phyloP scores from a whole-genome alignment of 2,329 filamentous ascomycete genomes.

The Talaromyces sp. region DNA sequence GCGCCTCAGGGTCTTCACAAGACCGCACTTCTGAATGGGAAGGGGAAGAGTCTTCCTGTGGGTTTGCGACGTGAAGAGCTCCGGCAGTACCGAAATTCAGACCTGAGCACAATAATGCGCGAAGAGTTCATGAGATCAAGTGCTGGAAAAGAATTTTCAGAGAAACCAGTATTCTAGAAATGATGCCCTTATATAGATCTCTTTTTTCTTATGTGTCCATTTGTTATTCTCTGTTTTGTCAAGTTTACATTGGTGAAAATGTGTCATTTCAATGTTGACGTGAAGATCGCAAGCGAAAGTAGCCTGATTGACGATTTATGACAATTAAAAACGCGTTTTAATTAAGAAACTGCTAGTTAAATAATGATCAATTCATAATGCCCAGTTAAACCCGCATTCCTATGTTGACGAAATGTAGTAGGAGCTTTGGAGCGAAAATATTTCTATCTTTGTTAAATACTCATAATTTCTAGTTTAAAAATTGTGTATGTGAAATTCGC shows the following conservation, averaged over 20 bases:
- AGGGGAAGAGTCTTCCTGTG: conserved; percentile 21
- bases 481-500: not conserved
- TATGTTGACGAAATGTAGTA: not conserved
- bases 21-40: not conserved
- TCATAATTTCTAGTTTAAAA: not conserved
- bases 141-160: conserved; percentile 3
- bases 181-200: not conserved
- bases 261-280: not conserved
- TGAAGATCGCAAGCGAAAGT: not conserved
- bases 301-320: not conserved
- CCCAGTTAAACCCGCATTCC: too few relatives aligned
- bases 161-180: not conserved
- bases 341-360: not conserved
- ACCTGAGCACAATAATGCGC: conserved; percentile 28
- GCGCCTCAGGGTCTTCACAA: conserved; percentile 18
- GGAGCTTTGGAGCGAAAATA: not conserved
- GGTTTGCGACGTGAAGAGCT: conserved; percentile 29
- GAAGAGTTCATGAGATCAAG: conserved; percentile 28
- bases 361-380: not conserved
- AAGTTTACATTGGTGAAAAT: not conserved
- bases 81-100: conserved; percentile 32
- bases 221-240: not conserved
- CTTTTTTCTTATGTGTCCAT: not conserved
- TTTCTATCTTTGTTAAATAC: not conserved
- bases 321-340: not conserved